Evolutionary conservation across 768 basidiomycete species (phyloP).

Genomic region (Podaxis sp.): DNA sequence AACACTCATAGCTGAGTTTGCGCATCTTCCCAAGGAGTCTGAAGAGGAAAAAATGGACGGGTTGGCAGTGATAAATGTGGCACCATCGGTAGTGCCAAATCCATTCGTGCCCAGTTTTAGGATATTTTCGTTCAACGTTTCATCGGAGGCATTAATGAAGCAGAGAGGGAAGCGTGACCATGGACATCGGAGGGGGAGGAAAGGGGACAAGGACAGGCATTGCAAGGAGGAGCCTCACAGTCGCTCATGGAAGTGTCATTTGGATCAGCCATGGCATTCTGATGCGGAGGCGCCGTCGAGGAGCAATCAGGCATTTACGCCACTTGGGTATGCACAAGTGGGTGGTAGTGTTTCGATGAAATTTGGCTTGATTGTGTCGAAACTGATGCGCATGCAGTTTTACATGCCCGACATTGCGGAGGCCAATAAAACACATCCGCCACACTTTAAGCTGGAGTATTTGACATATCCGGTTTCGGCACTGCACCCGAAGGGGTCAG

Average conservation of each 20-base stretch:
- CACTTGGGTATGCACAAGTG: slow-evolving; percentile 86
- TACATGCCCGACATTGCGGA: slow-evolving; percentile 55
- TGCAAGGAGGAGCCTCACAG: slow-evolving; percentile 48
- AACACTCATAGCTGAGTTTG: slow-evolving; percentile 61
- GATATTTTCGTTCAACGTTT: slow-evolving; percentile 78
- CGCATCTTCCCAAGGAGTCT: slow-evolving; percentile 45
- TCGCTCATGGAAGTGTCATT: slow-evolving; percentile 61
- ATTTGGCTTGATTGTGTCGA: slow-evolving; percentile 10
- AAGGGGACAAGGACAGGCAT: slow-evolving; percentile 38
- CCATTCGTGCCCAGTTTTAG: slow-evolving; percentile 79
- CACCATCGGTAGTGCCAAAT: slow-evolving; percentile 83
- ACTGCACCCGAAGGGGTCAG: slow-evolving; percentile 32
- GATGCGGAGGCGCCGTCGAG: slow-evolving; percentile 67
- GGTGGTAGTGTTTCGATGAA: slow-evolving; percentile 18
- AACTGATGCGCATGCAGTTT: slow-evolving; percentile 39
- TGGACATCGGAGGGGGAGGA: slow-evolving; percentile 43
- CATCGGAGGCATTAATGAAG: slow-evolving; percentile 25
- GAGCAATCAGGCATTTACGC: slow-evolving; percentile 62
- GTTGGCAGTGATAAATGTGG: slow-evolving; percentile 75
- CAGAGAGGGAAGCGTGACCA: slow-evolving; percentile 35
- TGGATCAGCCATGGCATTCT: slow-evolving; percentile 56
- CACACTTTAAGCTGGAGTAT: slow-evolving; percentile 76
- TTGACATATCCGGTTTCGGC: slow-evolving; percentile 50
- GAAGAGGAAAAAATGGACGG: slow-evolving; percentile 44
- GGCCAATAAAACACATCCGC: slow-evolving; percentile 42